Base-by-base conservation (phyloP, 2,329 filamentous ascomycete genomes). In the Beauveria pseudobassiana region DNA sequence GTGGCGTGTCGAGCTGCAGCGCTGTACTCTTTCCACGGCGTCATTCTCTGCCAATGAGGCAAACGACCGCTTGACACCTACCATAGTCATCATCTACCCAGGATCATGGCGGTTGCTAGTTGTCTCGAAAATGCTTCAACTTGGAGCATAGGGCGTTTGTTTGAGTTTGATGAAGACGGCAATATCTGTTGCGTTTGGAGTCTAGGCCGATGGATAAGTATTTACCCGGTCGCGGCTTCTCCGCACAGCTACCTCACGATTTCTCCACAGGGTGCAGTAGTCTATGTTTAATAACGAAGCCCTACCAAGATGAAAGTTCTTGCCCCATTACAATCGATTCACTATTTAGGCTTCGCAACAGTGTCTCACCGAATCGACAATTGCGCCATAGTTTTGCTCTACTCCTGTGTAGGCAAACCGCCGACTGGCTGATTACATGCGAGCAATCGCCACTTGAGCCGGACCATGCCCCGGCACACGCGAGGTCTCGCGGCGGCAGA, bases 1-100 rank as follows among this genome's bases (percentile, higher is more conserved):
- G n/a, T 18, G 16, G 26, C 9, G 43, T 7, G 18, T 12, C 6
- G 22, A n/a, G 42, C n/a, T 30, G 24, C 14, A 43, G 18, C 7
- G 38, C 26, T 43, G n/a, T 64, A 59, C 26, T 66, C 65, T 34
- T 42, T 20, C 57, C 12, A 30, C 48, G 9, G 16, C 57, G n/a
- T 70, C 71, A 50, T 71, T 67, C 55, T 69, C 67, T 60, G 73
- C 68, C 67, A 75, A 71, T 53, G 71, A 66, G 61, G 69, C 66
- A n/a, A 75, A 69, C 16, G 73, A 68, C 69, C 77, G 71, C 68
- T 78, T 79, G 61, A 77, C 70, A 59, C 76, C 76, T 16, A 75
- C 73, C 65, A 74, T 73, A 54, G 64, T 66, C 62, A 67, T 68
- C 40, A 63, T 64, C 38, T 20, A n/a, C 7, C 20, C 24, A 34